Evolutionary conservation across 2,329 filamentous ascomycete genomes (phyloP).

Genomic region (Ophiosphaerella korrae): DNA sequence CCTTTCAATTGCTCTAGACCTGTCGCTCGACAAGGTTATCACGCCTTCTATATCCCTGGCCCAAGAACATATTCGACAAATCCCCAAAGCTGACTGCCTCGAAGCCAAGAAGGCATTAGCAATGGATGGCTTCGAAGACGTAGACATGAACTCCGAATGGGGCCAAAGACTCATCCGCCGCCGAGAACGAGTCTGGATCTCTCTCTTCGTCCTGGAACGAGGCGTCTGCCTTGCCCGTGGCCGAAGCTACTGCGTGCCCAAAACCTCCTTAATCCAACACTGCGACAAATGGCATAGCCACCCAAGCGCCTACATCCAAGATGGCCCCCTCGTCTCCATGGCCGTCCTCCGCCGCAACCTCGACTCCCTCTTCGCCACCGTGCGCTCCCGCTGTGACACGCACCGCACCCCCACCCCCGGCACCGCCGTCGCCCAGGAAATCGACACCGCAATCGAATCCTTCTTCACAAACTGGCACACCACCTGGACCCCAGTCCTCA

Average conservation of each 20-base stretch:
- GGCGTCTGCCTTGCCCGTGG: constrained; percentile 75
- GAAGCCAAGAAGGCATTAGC: constrained; percentile 67
- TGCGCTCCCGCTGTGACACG: constrained; percentile 65
- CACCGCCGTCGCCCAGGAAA: constrained; percentile 54
- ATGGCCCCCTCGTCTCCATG: constrained; percentile 74
- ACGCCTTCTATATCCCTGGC: constrained; percentile 59
- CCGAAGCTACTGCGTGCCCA: constrained; percentile 69
- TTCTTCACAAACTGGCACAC: constrained; percentile 71
- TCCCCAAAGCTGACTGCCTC: constrained; percentile 72
- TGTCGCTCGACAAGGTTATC: constrained; percentile 73
- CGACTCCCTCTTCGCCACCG: constrained; percentile 62
- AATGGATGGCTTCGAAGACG: constrained; percentile 69
- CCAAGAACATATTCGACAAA: constrained; percentile 51
- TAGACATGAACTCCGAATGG: constrained; percentile 65
- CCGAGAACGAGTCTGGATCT: constrained; percentile 72
- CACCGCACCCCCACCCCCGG: constrained; percentile 60
- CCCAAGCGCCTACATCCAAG: constrained; percentile 66
- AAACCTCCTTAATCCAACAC: constrained; percentile 67
- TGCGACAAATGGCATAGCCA: constrained; percentile 73
- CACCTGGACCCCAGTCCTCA: constrained; percentile 56
- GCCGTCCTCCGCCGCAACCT: constrained; percentile 71
- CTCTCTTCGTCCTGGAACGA: constrained; percentile 73
- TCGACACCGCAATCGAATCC: constrained; percentile 60
- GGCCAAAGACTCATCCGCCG: constrained; percentile 67
- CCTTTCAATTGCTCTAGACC: constrained; percentile 69